phyloP scores from a whole-genome alignment of 2,329 filamentous ascomycete species.

The Sporothrix schenckii region DNA sequence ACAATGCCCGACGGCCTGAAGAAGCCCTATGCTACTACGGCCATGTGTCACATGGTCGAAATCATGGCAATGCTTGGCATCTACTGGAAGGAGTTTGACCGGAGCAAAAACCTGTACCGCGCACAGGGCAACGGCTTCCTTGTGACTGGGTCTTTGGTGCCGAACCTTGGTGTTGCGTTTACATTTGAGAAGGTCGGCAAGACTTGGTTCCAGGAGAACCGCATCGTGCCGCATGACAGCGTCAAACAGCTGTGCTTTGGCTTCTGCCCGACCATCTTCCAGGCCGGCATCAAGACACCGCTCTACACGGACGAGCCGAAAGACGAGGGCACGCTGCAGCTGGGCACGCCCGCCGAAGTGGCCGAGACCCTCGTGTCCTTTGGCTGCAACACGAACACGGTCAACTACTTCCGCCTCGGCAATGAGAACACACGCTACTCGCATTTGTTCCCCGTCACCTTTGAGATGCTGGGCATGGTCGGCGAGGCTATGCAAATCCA shows the following conservation, averaged over 20 bases:
- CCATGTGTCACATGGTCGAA: slow-evolving; percentile 59
- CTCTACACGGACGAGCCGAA: slow-evolving; percentile 48
- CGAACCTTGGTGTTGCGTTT: slow-evolving; percentile 59
- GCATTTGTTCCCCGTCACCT: slow-evolving; percentile 59
- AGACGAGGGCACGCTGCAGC: slow-evolving; percentile 51
- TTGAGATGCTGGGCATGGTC: slow-evolving; percentile 62
- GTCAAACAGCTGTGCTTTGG: slow-evolving; percentile 62
- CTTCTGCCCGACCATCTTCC: slow-evolving; percentile 59
- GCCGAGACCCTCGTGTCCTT: slow-evolving; percentile 57
- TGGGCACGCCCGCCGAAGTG: slow-evolving; percentile 54
- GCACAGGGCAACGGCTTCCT: slow-evolving; percentile 60
- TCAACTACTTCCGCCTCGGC: slow-evolving; percentile 48
- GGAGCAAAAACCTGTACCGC: slow-evolving; percentile 55
- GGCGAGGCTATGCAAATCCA: slow-evolving; percentile 54
- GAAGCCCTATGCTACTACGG: slow-evolving; percentile 57
- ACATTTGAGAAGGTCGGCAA: slow-evolving; percentile 56
- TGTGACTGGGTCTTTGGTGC: slow-evolving; percentile 51
- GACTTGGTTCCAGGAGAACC: slow-evolving; percentile 52
- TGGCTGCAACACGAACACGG: slow-evolving; percentile 57
- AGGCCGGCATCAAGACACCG: slow-evolving; percentile 39
- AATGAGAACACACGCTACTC: slow-evolving; percentile 46
- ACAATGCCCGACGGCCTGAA: slow-evolving; percentile 53
- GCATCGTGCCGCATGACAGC: slow-evolving; percentile 57
- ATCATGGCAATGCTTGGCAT: slow-evolving; percentile 57
- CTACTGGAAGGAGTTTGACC: slow-evolving; percentile 62